These are phyloP conservation scores for Magnusiomyces suaveolens DNA, from an alignment of 1,139 yeast species.

Conservation along the genomic window DNA sequence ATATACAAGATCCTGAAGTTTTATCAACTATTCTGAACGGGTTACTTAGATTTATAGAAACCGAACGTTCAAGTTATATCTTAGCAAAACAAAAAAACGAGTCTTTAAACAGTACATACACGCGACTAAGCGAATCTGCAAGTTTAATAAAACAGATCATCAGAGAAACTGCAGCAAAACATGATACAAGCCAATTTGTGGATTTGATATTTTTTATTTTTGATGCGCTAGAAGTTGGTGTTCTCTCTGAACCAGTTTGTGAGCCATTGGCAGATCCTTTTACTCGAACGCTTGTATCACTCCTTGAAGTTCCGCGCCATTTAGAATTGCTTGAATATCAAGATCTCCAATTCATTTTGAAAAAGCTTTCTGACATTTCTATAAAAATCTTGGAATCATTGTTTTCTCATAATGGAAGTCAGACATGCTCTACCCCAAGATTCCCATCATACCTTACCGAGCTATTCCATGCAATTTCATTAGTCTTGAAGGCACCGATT, in stretches of 20 bases:
- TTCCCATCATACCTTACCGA: background rate
- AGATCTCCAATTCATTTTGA: background rate
- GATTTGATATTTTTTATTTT: background rate
- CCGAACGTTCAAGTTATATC: background rate
- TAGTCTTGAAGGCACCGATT: background rate
- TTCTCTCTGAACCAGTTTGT: background rate
- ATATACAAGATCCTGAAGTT: background rate
- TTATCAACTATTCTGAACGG: background rate
- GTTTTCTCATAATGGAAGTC: background rate
- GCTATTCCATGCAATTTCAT: background rate
- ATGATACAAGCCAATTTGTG: background rate
- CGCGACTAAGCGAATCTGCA: background rate
- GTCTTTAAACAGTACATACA: background rate
- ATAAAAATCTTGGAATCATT: background rate
- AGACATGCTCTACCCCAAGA: background rate
- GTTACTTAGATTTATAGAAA: background rate
- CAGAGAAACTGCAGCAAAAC: background rate
- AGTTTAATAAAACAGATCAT: background rate
- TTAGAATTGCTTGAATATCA: background rate
- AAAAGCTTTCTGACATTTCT: background rate
- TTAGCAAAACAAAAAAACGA: background rate
- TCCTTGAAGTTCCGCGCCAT: background rate
- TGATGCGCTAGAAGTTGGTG: background rate
- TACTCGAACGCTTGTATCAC: background rate
- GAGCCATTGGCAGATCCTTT: background rate